Conservation (phyloP, 2,329 filamentous ascomycete genomes). For the Aurifilum marmelostoma region DNA sequence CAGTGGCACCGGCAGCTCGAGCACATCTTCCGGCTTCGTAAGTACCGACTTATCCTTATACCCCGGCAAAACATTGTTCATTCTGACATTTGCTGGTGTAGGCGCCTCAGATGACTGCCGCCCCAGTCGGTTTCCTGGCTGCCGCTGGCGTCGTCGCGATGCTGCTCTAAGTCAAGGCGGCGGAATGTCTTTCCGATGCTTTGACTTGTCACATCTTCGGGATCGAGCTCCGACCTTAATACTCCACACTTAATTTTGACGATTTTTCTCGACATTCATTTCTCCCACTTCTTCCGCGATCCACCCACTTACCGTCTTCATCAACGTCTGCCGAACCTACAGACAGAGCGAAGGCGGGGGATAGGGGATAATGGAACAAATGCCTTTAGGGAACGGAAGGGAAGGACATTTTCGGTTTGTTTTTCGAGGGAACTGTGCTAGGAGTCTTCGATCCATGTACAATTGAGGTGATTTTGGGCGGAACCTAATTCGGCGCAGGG, state of each 20-base stretch:
- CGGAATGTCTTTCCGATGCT: slow-evolving; percentile 2
- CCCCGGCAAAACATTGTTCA: not conserved
- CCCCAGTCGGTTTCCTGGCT: slow-evolving; percentile 50
- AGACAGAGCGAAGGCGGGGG: slow-evolving; percentile 16
- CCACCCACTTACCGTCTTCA: slow-evolving; percentile 16
- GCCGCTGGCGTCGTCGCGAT: slow-evolving; percentile 54
- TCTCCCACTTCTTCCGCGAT: slow-evolving; percentile 15
- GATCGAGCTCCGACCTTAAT: slow-evolving; percentile 18
- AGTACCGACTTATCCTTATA: slow-evolving; percentile 24
- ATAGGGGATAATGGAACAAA: slow-evolving; percentile 10
- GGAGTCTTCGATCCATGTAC: slow-evolving; percentile 26
- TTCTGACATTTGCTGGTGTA: slow-evolving; percentile 30
- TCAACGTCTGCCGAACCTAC: slow-evolving; percentile 12
- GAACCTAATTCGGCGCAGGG: slow-evolving; percentile 26
- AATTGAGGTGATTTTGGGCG: slow-evolving; percentile 15
- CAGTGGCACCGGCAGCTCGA: slow-evolving; percentile 28
- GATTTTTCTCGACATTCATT: slow-evolving; percentile 22
- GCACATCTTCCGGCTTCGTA: slow-evolving; percentile 35
- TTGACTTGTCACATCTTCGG: slow-evolving; percentile 11
- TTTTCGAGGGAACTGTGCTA: slow-evolving; percentile 20
- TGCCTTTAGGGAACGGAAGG: slow-evolving; percentile 9
- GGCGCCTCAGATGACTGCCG: slow-evolving; percentile 48
- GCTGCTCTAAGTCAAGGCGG: slow-evolving; percentile 47
- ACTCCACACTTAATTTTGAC: slow-evolving; percentile 18
- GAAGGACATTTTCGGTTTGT: slow-evolving; percentile 26